A percentile compares a stretch with the other conserved stretches of the same genome.
These are phyloP conservation scores for Boletus patriciae DNA, from an alignment of 768 basidiomycete species.

Conservation along the genomic window DNA sequence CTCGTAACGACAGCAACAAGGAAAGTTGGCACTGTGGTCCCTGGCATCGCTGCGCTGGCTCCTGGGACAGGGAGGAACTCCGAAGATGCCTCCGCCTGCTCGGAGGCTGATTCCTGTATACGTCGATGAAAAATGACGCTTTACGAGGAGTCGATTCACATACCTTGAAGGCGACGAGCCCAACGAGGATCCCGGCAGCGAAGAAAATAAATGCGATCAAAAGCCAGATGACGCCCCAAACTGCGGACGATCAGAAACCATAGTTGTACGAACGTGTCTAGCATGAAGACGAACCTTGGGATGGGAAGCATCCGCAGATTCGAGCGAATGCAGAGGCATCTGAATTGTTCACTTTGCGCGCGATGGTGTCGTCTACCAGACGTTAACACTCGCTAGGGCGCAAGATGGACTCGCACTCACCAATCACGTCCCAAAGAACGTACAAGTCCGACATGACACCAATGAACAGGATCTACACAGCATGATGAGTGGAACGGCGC, in stretches of 20 bases:
- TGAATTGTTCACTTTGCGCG: conserved; percentile 80
- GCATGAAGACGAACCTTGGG: conserved; percentile 52
- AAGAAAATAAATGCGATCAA: conserved; percentile 74
- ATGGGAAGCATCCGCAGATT: conserved; percentile 83
- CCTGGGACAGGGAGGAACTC: conserved; percentile 66
- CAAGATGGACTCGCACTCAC: conserved; percentile 37
- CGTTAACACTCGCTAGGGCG: background rate
- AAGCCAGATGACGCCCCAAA: conserved; percentile 91
- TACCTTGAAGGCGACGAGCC: conserved; percentile 81
- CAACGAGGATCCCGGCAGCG: conserved; percentile 71
- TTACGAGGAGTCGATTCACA: conserved; percentile 2
- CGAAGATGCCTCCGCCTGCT: conserved; percentile 51
- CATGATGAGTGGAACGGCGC: background rate
- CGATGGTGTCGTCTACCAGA: conserved; percentile 72
- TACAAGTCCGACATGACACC: conserved; percentile 89
- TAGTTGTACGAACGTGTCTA: background rate
- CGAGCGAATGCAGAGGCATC: conserved; percentile 85
- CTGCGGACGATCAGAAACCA: conserved; percentile 37
- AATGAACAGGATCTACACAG: conserved; percentile 67
- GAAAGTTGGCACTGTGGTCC: conserved; percentile 27
- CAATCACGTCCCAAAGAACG: conserved; percentile 84
- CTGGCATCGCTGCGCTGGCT: conserved; percentile 37
- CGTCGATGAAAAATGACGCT: background rate
- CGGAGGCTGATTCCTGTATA: conserved; percentile 56
- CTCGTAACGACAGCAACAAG: conserved; percentile 23